Conservation (phyloP, 164 flowering plant species). For the Magnolia officinalis region DNA sequence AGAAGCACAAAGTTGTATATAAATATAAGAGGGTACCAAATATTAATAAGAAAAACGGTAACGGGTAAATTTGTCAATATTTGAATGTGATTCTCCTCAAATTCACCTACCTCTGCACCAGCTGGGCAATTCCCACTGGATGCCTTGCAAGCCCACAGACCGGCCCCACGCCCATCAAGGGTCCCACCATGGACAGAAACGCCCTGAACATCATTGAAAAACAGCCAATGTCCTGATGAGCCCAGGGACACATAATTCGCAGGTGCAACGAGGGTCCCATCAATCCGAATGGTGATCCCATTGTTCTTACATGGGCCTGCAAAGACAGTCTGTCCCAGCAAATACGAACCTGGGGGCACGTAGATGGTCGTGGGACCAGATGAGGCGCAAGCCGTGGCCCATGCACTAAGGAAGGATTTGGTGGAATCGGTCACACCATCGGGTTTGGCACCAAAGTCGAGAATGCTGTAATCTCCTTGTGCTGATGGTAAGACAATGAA, state of each 20-base stretch:
- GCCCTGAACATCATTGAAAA: slow-evolving; percentile 13
- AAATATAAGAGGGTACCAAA: too few relatives aligned
- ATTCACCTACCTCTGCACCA: slow-evolving; percentile 33
- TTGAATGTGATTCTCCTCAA: not conserved
- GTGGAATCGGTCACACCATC: slow-evolving; percentile 34
- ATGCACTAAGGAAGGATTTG: slow-evolving; percentile 25
- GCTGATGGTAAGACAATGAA: not conserved
- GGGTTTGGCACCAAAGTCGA: slow-evolving; percentile 24
- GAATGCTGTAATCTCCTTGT: slow-evolving; percentile 17
- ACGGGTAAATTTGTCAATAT: too few relatives aligned
- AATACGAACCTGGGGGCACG: slow-evolving; percentile 15
- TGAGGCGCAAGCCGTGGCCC: slow-evolving; percentile 28
- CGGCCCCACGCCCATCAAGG: slow-evolving; percentile 22
- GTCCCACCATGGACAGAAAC: slow-evolving; percentile 22
- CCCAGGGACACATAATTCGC: slow-evolving; percentile 35
- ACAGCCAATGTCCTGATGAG: slow-evolving; percentile 23
- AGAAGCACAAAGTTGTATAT: too few relatives aligned
- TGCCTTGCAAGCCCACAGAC: slow-evolving; percentile 23
- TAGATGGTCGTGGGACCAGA: slow-evolving; percentile 2
- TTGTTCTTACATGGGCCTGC: slow-evolving; percentile 38
- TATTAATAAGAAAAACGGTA: too few relatives aligned
- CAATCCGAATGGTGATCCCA: slow-evolving; percentile 32
- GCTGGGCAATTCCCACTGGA: slow-evolving; percentile 11
- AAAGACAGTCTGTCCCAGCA: slow-evolving; percentile 21
- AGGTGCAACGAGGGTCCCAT: slow-evolving; percentile 61